Evolutionary conservation across 169 alveolate species (phyloP), one percentile per base, ranked within the genome.

Genomic region (Plasmodium knowlesi): DNA sequence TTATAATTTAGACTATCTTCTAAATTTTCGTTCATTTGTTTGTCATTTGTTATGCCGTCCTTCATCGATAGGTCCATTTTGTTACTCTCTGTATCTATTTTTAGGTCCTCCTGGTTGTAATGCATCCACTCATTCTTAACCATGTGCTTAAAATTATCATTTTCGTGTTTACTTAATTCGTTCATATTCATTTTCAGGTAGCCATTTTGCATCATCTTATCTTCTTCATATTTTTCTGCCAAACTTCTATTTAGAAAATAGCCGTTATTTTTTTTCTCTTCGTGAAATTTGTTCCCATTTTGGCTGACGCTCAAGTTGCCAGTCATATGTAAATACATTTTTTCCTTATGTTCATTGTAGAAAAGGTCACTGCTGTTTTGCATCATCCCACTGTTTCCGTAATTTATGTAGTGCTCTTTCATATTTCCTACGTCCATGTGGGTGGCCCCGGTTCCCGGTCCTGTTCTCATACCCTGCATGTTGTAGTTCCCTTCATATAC

Each of bases 1-100:
- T 82, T 91, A 91, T 91, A 91, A 57, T 91, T 91, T 71, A 91
- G 61, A 41, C 92, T 91, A 41, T 91, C 92, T 46, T 91, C 95
- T 71, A 91, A 50, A 91, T 91, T 91, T 16, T 74, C 81, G 74
- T 91, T 91, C 16, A 82, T 32, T 12, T 91, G 76, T 81, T 91
- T 91, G 43, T 91, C 80, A 34, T 70, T 39, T 70, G 72, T n/a
- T 76, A 81, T 25, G 50, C 28, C 50, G 1, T 81, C 74, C 54
- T 81, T 53, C 46, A 54, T 34, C 16, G 41, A 16, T 43, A 61
- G 34, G 71, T 37, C 71, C 19, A 61, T 57, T 34, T 76, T 86
- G 71, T 28, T 79, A 25, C 50, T 22, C 28, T 79, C 53, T 6
- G 32, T 32, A 22, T 70, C 41, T 37, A 22, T 12, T 14, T 34